Percentiles rank a stretch among this genome's conserved stretches.
Conservation (phyloP, 768 basidiomycete genomes). For the Baorangia bicolor region DNA sequence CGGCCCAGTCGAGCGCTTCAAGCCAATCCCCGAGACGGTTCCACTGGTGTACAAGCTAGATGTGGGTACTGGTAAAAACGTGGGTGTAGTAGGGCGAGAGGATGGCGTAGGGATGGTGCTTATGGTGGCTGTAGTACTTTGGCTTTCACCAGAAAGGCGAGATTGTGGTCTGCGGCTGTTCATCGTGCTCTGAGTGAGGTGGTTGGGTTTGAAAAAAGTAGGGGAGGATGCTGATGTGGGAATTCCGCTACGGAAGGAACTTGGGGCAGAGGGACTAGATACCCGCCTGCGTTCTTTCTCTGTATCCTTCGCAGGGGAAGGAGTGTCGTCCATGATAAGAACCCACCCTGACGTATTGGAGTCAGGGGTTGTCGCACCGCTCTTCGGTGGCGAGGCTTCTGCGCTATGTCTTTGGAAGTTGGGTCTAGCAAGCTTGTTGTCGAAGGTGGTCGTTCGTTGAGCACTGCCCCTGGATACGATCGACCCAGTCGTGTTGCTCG, state of each 20-base stretch:
- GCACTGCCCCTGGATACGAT: slow-evolving; percentile 19
- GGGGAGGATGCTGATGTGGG: slow-evolving; percentile 49
- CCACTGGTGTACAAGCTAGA: slow-evolving; percentile 46
- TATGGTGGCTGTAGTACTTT: slow-evolving; percentile 52
- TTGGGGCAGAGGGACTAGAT: slow-evolving; percentile 62
- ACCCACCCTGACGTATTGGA: slow-evolving; percentile 82
- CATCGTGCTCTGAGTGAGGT: slow-evolving; percentile 43
- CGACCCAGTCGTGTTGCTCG: slow-evolving; percentile 39
- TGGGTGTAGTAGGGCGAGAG: slow-evolving; percentile 74
- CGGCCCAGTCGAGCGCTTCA: slow-evolving; percentile 63
- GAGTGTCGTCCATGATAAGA: slow-evolving; percentile 85
- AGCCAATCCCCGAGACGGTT: slow-evolving; percentile 36
- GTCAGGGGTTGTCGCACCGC: slow-evolving; percentile 38
- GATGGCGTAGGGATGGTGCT: slow-evolving; percentile 65
- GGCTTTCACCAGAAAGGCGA: slow-evolving; percentile 63
- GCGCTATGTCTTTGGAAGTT: slow-evolving; percentile 42
- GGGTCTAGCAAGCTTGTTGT: slow-evolving; percentile 21
- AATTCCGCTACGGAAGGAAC: slow-evolving; percentile 47
- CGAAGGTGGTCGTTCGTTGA: slow-evolving; percentile 20
- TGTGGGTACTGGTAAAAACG: slow-evolving; percentile 70
- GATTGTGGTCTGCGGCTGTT: slow-evolving; percentile 67
- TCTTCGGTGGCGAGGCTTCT: slow-evolving; percentile 44
- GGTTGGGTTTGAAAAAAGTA: slow-evolving; percentile 41
- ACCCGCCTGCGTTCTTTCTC: slow-evolving; percentile 57
- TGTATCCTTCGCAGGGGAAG: slow-evolving; percentile 60